These are phyloP conservation scores for Epichloe sibirici DNA, from an alignment of 2,329 filamentous ascomycete species.

Conservation along the genomic window DNA sequence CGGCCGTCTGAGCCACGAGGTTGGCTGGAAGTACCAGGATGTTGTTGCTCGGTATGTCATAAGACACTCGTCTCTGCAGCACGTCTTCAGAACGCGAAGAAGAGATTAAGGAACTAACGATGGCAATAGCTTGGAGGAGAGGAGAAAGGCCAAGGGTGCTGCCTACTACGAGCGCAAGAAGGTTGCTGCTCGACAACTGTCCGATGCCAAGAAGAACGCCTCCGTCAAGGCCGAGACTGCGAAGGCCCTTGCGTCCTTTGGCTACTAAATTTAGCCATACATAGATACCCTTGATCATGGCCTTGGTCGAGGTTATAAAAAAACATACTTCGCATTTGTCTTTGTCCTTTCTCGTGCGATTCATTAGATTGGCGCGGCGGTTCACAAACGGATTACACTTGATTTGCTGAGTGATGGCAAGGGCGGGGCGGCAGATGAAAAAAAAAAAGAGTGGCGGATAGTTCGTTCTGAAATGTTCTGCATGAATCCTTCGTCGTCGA, in stretches of 20 bases:
- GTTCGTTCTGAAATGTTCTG: conserved; percentile 22
- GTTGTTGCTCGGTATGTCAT: conserved; percentile 80
- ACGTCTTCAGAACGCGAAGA: not conserved
- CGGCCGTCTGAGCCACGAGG: conserved; percentile 93
- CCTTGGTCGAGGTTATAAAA: conserved; percentile 15
- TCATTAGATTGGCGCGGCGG: conserved; percentile 43
- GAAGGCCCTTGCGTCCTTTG: conserved; percentile 77
- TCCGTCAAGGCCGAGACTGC: conserved; percentile 76
- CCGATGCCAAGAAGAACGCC: conserved; percentile 86
- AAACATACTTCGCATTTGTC: conserved; percentile 25
- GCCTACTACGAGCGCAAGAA: conserved; percentile 99
- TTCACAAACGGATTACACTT: conserved; percentile 36
- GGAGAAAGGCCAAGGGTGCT: conserved; percentile 97
- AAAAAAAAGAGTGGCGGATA: conserved; percentile 16
- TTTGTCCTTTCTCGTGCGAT: conserved; percentile 35
- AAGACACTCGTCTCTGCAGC: not conserved
- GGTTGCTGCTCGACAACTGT: conserved; percentile 79
- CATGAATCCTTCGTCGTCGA: conserved; percentile 22
- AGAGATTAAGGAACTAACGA: conserved; percentile 9
- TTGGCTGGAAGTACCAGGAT: conserved; percentile 99
- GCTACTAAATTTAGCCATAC: conserved; percentile 57
- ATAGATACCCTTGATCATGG: conserved; percentile 14
- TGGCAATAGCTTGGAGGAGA: conserved; percentile 77
- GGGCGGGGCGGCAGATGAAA: conserved; percentile 23
- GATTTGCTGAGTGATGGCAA: conserved; percentile 35